Base-by-base conservation (phyloP, 2,329 filamentous ascomycete genomes). In the Gyromitra esculenta region DNA sequence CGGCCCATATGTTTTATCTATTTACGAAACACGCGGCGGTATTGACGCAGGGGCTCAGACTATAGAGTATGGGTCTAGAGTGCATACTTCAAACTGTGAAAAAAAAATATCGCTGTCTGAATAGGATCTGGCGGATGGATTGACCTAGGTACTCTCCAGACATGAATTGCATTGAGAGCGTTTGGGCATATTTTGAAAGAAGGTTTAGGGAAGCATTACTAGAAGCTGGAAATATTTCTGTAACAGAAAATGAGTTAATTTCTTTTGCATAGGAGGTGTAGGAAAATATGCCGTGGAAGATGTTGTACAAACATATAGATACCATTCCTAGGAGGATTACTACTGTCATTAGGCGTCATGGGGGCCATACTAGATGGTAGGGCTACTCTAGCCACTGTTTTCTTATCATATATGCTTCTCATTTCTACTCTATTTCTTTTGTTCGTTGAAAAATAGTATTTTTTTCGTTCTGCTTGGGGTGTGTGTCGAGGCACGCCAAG, bases 101-200 rank as follows among this genome's bases (percentile, higher is more conserved):
- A 50, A 50, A 50, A 6, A 50, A 50, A 50, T 50, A 50, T 50
- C 1, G n/a, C 4, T 13, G 13, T 7, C 4, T 50, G 13, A 50
- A 50, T 50, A 13, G 45, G 3, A 50, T 50, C 7, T 50, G 45
- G 45, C 45, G 15, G 4, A 50, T 50, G 45, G n/a, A 50, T 18
- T 50, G n/a, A 4, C 45, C 45, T 6, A 13, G 45, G 2, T 35
- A 64, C 41, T 64, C 60, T 18, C 41, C 21, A 37, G 60, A 50
- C 18, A 2, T 64, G 7, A 64, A 64, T 48, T 48, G 39, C 41
- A 64, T 64, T 64, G 41, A 50, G 25, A 64, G 48, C 18, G 13
- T 64, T 31, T 50, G 41, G 41, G 18, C 41, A 13, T 64, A 64
- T 64, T 64, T 64, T 35, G 31, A 64, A n/a, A 64, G 41, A 64